These are phyloP conservation scores for Diaporthe vaccinii DNA, from an alignment of 2,329 filamentous ascomycete species.

Conservation along the genomic window DNA sequence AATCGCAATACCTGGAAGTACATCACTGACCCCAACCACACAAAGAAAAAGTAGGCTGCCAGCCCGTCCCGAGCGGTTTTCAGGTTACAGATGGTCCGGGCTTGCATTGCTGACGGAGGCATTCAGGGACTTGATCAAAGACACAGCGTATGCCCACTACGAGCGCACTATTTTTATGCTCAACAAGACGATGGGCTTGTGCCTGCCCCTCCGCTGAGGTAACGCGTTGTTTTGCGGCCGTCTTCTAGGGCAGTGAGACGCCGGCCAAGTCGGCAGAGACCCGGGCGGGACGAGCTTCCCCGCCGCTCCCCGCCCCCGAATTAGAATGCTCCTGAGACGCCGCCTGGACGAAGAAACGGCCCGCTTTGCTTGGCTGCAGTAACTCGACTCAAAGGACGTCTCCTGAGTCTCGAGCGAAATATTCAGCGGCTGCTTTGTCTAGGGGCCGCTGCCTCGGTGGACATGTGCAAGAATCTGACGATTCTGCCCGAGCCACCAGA, in stretches of 20 bases:
- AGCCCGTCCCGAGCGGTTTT: constrained; percentile 32
- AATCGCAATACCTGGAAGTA: constrained; percentile 43
- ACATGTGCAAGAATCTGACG: neutral
- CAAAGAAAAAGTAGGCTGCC: constrained; percentile 42
- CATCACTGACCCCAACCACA: neutral
- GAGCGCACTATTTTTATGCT: constrained; percentile 79
- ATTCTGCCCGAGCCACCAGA: constrained; percentile 12
- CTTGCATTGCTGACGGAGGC: constrained; percentile 41
- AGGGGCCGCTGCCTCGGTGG: constrained; percentile 2
- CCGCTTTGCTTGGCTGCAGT: constrained; percentile 34
- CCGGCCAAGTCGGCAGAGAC: constrained; percentile 19
- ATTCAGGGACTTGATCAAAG: constrained; percentile 41
- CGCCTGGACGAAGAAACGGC: constrained; percentile 19
- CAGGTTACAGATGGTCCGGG: constrained; percentile 36
- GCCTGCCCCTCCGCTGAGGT: constrained; percentile 60
- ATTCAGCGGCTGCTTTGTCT: constrained; percentile 14
- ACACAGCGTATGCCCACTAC: constrained; percentile 69
- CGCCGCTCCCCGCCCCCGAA: constrained; percentile 16
- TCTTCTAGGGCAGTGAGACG: neutral
- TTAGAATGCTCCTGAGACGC: constrained; percentile 25
- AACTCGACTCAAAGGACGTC: constrained; percentile 18
- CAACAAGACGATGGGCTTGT: constrained; percentile 79
- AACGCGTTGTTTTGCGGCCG: neutral
- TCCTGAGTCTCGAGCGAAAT: constrained; percentile 28
- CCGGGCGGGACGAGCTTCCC: constrained; percentile 3